phyloP scores from a whole-genome alignment of 139 green algal species.

The Nannochloris sp. region DNA sequence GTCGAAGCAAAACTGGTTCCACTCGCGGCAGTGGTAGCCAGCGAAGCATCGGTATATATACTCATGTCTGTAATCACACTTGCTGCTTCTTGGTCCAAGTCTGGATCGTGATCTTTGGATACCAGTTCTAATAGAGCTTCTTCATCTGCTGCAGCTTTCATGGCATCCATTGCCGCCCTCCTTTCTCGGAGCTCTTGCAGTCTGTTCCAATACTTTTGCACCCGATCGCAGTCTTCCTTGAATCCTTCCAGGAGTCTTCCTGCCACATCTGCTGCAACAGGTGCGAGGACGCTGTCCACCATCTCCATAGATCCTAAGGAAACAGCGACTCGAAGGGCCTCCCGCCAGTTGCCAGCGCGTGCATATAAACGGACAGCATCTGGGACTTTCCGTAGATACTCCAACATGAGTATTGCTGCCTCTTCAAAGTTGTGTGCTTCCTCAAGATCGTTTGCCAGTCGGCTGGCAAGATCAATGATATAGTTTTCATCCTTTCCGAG shows the following conservation, averaged over 20 bases:
- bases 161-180: slow-evolving; percentile 4
- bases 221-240: slow-evolving; percentile 37
- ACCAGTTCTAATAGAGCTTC: slow-evolving; percentile 8
- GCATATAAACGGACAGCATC: slow-evolving; percentile 48
- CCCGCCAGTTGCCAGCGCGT: slow-evolving; percentile 41
- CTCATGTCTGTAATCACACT: slow-evolving; percentile 41
- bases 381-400: slow-evolving; percentile 58
- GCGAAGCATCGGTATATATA: slow-evolving; percentile 31
- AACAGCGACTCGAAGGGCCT: slow-evolving; percentile 29
- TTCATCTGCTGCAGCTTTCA: slow-evolving; percentile 1
- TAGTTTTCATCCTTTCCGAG: slow-evolving; percentile 23
- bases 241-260: slow-evolving; percentile 21
- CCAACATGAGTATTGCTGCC: slow-evolving; percentile 50
- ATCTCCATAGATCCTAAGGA: slow-evolving; percentile 24
- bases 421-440: slow-evolving; percentile 33
- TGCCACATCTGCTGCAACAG: slow-evolving; percentile 35
- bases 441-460: slow-evolving; percentile 58
- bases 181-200: slow-evolving; percentile 49
- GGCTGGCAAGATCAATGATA: slow-evolving; percentile 41
- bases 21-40: not conserved
- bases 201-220: slow-evolving; percentile 67
- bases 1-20: slow-evolving; percentile 20
- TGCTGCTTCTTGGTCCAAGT: slow-evolving; percentile 19
- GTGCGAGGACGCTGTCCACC: slow-evolving; percentile 38
- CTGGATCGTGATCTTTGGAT: slow-evolving; percentile 9